A percentile compares a stretch with the other conserved stretches of the same genome.
Evolutionary conservation across 1,139 yeast species (phyloP).

Genomic region (Hemisphaericaspora lyxosophila): DNA sequence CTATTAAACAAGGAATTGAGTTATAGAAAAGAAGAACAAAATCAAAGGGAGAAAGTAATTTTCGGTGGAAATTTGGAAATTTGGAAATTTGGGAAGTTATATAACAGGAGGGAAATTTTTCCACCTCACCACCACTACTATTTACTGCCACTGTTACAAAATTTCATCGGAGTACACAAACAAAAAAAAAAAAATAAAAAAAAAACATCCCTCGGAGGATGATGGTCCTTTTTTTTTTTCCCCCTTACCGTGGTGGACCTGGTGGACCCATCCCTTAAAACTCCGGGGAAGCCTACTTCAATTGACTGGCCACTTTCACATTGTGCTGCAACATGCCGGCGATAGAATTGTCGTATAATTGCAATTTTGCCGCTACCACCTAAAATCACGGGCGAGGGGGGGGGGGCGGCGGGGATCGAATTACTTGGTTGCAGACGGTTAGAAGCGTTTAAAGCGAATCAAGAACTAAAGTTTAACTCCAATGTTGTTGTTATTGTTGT

Average conservation of each 20-base stretch:
- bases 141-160: not conserved
- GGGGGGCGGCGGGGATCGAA: too few species aligned
- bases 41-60: not conserved
- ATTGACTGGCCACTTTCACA: too few species aligned
- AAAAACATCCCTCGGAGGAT: not conserved
- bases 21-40: conserved; percentile 1
- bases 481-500: too few species aligned
- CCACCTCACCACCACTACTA: conserved; percentile 4
- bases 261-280: conserved; percentile 1
- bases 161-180: conserved; percentile 1
- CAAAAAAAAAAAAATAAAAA: too few species aligned
- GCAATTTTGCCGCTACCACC: too few species aligned
- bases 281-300: not conserved
- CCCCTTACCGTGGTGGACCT: too few species aligned
- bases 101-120: not conserved
- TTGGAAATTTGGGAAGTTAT: not conserved
- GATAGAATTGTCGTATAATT: too few species aligned
- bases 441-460: too few species aligned
- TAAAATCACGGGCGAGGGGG: too few species aligned
- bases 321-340: too few species aligned
- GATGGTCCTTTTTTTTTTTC: conserved; percentile 1
- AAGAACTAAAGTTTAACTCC: too few species aligned
- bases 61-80: not conserved
- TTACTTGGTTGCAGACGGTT: too few species aligned
- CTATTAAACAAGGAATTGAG: conserved; percentile 1